phyloP scores from a whole-genome alignment of 257 asterid genomes.

The Anisodus tanguticus region DNA sequence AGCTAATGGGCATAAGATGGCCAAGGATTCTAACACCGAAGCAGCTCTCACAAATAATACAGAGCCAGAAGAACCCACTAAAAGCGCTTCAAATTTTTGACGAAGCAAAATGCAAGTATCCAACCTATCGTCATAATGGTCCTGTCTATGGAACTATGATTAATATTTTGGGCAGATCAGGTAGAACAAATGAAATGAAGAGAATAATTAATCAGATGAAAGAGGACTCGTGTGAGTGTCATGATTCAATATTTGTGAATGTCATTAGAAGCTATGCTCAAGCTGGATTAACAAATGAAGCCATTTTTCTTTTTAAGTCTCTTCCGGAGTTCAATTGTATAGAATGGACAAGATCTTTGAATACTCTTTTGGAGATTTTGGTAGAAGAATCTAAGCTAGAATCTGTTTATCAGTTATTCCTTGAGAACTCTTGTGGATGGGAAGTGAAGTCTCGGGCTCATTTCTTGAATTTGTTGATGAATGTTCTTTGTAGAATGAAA shows the following conservation, averaged over 20 bases:
- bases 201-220: constrained; percentile 66
- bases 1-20: constrained; percentile 73
- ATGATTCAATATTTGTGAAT: constrained; percentile 63
- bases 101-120: constrained; percentile 66
- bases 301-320: constrained; percentile 65
- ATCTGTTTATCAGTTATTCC: constrained; percentile 57
- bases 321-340: constrained; percentile 84
- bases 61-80: constrained; percentile 73
- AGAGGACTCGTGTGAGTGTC: constrained; percentile 77
- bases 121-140: constrained; percentile 77
- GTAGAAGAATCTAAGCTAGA: constrained; percentile 64
- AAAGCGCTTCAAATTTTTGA: constrained; percentile 77
- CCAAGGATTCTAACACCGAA: constrained; percentile 79
- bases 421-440: constrained; percentile 76
- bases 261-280: constrained; percentile 62
- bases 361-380: constrained; percentile 74
- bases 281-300: constrained; percentile 69
- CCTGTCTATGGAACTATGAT: constrained; percentile 78
- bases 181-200: constrained; percentile 72
- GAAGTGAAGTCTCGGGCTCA: constrained; percentile 69
- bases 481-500: constrained; percentile 60
- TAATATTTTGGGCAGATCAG: constrained; percentile 64
- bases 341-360: constrained; percentile 71
- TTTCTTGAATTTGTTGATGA: constrained; percentile 70
- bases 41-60: constrained; percentile 68